phyloP scores from a whole-genome alignment of 495 filamentous ascomycete species.

The Extremus antarcticus region DNA sequence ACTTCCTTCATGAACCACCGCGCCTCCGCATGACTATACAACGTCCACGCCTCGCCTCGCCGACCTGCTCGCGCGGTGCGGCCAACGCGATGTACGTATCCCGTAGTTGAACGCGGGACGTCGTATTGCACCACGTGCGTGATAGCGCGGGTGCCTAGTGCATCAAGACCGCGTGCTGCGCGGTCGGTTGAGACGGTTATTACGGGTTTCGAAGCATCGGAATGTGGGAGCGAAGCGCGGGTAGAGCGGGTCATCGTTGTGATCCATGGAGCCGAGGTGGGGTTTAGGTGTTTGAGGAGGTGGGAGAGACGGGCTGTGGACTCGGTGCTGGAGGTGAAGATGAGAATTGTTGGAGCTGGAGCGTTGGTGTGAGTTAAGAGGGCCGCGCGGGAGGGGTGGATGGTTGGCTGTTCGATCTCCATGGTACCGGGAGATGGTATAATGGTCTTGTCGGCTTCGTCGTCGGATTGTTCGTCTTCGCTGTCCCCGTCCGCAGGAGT shows the following conservation, averaged over 20 bases:
- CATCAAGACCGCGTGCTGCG: conserved; percentile 84
- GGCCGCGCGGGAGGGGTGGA: conserved; percentile 16
- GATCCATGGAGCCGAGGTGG: conserved; percentile 43
- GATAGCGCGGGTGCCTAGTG: conserved; percentile 40
- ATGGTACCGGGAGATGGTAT: background rate
- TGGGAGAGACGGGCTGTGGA: conserved; percentile 67
- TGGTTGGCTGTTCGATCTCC: conserved; percentile 6
- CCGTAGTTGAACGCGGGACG: conserved; percentile 63
- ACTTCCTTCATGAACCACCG: conserved; percentile 81
- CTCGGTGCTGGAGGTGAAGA: conserved; percentile 86
- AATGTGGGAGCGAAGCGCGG: background rate
- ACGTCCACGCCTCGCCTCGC: conserved; percentile 67
- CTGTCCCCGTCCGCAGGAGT: background rate
- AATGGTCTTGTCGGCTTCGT: background rate
- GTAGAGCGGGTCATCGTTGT: conserved; percentile 59
- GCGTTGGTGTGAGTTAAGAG: background rate
- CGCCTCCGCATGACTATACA: conserved; percentile 66
- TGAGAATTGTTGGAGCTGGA: conserved; percentile 40
- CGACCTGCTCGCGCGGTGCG: conserved; percentile 79
- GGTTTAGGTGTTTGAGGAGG: conserved; percentile 59
- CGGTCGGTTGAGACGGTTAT: conserved; percentile 86
- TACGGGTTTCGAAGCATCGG: conserved; percentile 38
- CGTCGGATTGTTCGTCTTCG: background rate
- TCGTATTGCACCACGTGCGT: conserved; percentile 92
- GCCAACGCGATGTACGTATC: conserved; percentile 88